These are phyloP conservation scores for Botryotinia globosa DNA, from an alignment of 2,329 filamentous ascomycete species.

Conservation along the genomic window DNA sequence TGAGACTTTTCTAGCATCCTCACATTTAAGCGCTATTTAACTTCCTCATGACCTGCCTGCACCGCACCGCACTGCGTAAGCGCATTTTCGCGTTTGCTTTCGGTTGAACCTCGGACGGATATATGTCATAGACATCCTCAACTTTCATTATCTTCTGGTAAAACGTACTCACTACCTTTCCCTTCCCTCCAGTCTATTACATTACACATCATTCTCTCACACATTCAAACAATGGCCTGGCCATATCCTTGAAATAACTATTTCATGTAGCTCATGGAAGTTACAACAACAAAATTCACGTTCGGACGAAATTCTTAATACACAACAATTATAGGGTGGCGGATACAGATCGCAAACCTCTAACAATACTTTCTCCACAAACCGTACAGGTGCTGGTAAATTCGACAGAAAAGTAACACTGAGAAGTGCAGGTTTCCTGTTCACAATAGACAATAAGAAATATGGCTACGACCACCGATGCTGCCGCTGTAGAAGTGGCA, in stretches of 20 bases:
- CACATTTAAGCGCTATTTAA: background rate
- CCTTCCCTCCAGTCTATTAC: background rate
- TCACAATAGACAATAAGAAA: too few species aligned
- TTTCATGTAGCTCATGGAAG: slow-evolving; percentile 7
- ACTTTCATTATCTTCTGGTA: background rate
- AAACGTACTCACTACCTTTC: background rate
- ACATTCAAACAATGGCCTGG: slow-evolving; percentile 33
- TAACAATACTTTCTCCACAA: background rate
- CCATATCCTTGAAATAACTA: slow-evolving; percentile 35
- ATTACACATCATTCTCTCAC: background rate
- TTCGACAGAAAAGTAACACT: background rate
- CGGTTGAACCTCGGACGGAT: slow-evolving; percentile 15
- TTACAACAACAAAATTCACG: slow-evolving; percentile 5
- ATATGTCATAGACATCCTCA: background rate
- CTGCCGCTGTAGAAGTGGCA: background rate
- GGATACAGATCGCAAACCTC: background rate
- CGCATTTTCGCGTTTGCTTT: background rate
- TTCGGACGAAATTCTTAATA: background rate
- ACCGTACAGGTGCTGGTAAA: background rate
- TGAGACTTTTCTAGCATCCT: background rate
- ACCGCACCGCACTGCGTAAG: too few species aligned
- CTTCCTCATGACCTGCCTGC: background rate
- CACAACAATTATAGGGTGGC: background rate
- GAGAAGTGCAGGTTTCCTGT: background rate
- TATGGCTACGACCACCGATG: background rate